Percentiles rank a stretch among this genome's conserved stretches.
Conservation (phyloP, 2,329 filamentous ascomycete species). For the Phialocephala subalpina region DNA sequence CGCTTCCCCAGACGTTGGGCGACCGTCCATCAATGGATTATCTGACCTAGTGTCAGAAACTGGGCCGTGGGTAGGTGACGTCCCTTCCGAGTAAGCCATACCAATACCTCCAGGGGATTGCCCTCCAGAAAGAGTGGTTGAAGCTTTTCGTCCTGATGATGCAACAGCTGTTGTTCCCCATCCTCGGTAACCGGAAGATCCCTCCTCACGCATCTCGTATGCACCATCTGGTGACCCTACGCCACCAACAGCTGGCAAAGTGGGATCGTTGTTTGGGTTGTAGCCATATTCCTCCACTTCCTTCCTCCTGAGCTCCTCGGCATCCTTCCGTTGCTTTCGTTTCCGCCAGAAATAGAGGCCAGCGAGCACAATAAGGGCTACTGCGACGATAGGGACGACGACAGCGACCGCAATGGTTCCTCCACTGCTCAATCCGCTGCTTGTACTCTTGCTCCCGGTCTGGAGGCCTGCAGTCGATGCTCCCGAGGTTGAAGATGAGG, state of each 20-base stretch:
- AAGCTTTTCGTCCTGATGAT: conserved; percentile 81
- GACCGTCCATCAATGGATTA: conserved; percentile 66
- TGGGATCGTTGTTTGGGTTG: conserved; percentile 96
- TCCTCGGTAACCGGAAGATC: conserved; percentile 83
- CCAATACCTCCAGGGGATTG: conserved; percentile 59
- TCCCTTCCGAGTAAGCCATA: conserved; percentile 75
- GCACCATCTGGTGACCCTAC: conserved; percentile 56
- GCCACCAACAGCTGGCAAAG: conserved; percentile 67
- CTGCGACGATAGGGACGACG: conserved; percentile 89
- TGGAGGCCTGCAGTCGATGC: conserved; percentile 37
- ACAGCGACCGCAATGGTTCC: conserved; percentile 92
- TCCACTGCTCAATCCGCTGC: conserved; percentile 56
- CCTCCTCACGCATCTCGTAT: conserved; percentile 82
- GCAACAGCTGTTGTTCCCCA: conserved; percentile 83
- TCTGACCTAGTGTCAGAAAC: conserved; percentile 74
- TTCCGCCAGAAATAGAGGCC: conserved; percentile 88
- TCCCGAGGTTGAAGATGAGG: conserved; percentile 34
- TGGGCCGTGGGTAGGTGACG: conserved; percentile 71
- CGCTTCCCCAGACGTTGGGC: conserved; percentile 67
- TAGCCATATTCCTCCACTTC: conserved; percentile 98
- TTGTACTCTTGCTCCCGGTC: conserved; percentile 12
- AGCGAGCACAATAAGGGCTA: conserved; percentile 79
- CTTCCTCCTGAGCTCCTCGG: conserved; percentile 88
- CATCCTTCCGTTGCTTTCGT: conserved; percentile 84
- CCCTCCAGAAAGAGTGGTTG: conserved; percentile 87